Evolutionary conservation across 345 rosid genomes (phyloP).

Genomic region (Physaria fendleri): DNA sequence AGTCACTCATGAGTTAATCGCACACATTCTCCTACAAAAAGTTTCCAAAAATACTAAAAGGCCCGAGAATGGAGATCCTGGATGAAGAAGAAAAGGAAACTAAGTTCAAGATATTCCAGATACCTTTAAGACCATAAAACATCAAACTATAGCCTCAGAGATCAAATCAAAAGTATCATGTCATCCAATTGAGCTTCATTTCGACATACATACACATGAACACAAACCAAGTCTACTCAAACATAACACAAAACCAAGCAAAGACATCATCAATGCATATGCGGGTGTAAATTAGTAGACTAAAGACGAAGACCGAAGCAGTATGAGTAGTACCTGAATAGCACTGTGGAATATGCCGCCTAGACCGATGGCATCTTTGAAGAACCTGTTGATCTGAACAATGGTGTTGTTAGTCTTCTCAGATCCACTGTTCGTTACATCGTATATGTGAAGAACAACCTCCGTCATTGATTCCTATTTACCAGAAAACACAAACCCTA

Average conservation of each 20-base stretch:
- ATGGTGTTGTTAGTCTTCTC: slow-evolving; percentile 92
- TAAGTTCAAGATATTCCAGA: not conserved
- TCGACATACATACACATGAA: not conserved
- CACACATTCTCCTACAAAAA: not conserved
- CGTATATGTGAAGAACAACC: slow-evolving; percentile 80
- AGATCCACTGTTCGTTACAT: slow-evolving; percentile 95
- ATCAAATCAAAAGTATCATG: not conserved
- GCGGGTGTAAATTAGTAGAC: not conserved
- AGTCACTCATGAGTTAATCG: not conserved
- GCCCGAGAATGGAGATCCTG: not conserved
- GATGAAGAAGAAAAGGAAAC: not conserved
- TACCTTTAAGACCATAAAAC: not conserved
- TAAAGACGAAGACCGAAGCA: not conserved
- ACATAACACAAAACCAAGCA: not conserved
- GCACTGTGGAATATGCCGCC: slow-evolving; percentile 95
- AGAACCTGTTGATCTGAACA: slow-evolving; percentile 86
- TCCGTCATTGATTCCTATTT: slow-evolving; percentile 45
- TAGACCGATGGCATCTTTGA: slow-evolving; percentile 86
- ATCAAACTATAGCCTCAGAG: not conserved
- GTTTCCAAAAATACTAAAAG: not conserved
- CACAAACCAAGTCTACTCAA: not conserved
- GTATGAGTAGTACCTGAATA: slow-evolving; percentile 60
- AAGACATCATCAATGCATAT: not conserved
- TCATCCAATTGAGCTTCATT: not conserved
- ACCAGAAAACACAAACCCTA: slow-evolving; percentile 33